These are phyloP conservation scores for Fusarium piperis DNA, from an alignment of 2,329 filamentous ascomycete species.

Conservation along the genomic window DNA sequence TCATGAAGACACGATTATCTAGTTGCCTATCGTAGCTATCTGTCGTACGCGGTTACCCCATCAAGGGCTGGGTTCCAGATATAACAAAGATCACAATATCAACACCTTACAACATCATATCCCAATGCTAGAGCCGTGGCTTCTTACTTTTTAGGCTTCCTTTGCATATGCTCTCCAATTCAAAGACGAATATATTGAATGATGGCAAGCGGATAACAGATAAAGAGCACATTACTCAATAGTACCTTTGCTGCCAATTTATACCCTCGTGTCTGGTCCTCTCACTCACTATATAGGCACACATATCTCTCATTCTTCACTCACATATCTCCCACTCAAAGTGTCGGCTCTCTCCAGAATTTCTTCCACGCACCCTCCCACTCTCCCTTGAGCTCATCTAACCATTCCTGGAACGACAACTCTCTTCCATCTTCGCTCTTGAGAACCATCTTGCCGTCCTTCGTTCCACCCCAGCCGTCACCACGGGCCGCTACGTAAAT, in stretches of 20 bases:
- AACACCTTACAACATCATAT: too few species aligned
- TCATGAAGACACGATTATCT: neutral
- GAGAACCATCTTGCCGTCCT: neutral
- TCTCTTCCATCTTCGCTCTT: neutral
- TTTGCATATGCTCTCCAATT: neutral
- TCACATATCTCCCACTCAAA: neutral
- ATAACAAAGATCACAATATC: too few species aligned
- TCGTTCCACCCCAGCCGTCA: neutral
- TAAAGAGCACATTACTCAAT: too few species aligned
- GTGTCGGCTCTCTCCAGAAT: neutral
- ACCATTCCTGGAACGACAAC: neutral
- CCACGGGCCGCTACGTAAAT: neutral
- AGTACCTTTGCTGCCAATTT: too few species aligned
- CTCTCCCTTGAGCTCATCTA: neutral
- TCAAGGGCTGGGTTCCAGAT: too few species aligned
- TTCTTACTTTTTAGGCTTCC: too few species aligned
- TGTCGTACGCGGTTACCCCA: too few species aligned
- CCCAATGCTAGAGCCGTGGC: too few species aligned
- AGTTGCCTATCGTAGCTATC: neutral
- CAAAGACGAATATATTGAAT: too few species aligned
- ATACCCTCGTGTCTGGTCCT: too few species aligned
- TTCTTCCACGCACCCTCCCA: neutral
- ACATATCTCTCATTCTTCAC: neutral
- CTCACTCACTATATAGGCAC: too few species aligned
- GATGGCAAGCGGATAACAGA: too few species aligned